A percentile compares a stretch with the other conserved stretches of the same genome.
Evolutionary conservation across 2,329 filamentous ascomycete species (phyloP).

Genomic region (Arthrobotrys sinensis): DNA sequence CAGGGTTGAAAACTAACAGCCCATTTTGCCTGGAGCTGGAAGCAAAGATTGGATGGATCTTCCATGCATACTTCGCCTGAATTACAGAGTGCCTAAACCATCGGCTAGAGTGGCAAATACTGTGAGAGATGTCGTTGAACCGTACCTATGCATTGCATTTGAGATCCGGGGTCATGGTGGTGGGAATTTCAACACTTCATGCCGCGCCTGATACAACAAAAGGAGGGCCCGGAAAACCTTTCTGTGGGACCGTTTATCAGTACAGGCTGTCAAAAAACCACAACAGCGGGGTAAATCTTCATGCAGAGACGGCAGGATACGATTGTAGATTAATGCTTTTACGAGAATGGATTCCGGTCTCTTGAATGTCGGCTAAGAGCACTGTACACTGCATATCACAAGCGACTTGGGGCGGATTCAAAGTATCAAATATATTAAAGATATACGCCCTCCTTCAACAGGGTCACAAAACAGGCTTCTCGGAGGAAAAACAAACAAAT

Average conservation of each 20-base stretch:
- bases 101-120: not conserved
- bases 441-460: conserved; percentile 6
- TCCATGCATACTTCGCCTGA: conserved; percentile 28
- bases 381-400: conserved; percentile 20
- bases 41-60: conserved; percentile 10
- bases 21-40: conserved; percentile 22
- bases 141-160: conserved; percentile 2
- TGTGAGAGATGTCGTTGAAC: not conserved
- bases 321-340: conserved; percentile 22
- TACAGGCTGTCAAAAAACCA: conserved; percentile 21
- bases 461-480: conserved; percentile 30
- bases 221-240: not conserved
- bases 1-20: conserved; percentile 34
- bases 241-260: not conserved
- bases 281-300: conserved; percentile 5
- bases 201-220: conserved; percentile 15
- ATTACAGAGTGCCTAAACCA: conserved; percentile 18
- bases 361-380: conserved; percentile 34
- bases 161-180: conserved; percentile 38
- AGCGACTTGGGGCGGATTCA: conserved; percentile 24
- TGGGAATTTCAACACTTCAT: conserved; percentile 40
- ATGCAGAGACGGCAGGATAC: conserved; percentile 44
- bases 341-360: conserved; percentile 26
- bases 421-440: conserved; percentile 58
- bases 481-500: conserved; percentile 34